Evolutionary conservation across 2,329 filamentous ascomycete species (phyloP).

Genomic region (Colletotrichum brevisporum): DNA sequence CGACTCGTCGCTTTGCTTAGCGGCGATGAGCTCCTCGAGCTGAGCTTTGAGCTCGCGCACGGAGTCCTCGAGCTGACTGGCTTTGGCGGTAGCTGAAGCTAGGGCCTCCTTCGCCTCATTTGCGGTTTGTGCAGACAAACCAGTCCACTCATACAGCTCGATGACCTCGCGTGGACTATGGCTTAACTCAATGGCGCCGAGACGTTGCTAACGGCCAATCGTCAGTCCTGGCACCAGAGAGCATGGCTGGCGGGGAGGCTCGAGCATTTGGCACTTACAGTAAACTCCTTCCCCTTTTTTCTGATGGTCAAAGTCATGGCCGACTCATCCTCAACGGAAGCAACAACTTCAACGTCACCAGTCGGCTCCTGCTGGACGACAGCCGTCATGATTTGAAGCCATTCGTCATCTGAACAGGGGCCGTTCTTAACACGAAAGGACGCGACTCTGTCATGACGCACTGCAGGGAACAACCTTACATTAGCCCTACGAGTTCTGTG

Average conservation of each 20-base stretch:
- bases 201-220: conserved; percentile 67
- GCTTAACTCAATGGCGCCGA: conserved; percentile 74
- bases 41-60: conserved; percentile 73
- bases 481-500: conserved; percentile 24
- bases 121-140: conserved; percentile 66
- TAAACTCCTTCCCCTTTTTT: conserved; percentile 77
- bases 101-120: conserved; percentile 60
- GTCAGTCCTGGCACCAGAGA: conserved; percentile 31
- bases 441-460: conserved; percentile 63
- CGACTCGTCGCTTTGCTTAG: conserved; percentile 77
- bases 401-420: conserved; percentile 73
- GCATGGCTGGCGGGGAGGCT: conserved; percentile 34
- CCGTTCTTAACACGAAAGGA: conserved; percentile 68
- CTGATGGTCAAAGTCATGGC: conserved; percentile 74
- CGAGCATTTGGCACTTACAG: conserved; percentile 61
- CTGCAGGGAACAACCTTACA: conserved; percentile 31
- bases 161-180: conserved; percentile 71
- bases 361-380: conserved; percentile 68
- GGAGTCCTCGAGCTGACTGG: conserved; percentile 65
- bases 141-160: conserved; percentile 80
- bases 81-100: conserved; percentile 56
- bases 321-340: conserved; percentile 67
- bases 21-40: conserved; percentile 74
- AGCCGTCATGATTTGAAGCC: conserved; percentile 72
- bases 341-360: conserved; percentile 71